Conservation (phyloP, 331 rosid genomes). For the Cydonia oblonga region DNA sequence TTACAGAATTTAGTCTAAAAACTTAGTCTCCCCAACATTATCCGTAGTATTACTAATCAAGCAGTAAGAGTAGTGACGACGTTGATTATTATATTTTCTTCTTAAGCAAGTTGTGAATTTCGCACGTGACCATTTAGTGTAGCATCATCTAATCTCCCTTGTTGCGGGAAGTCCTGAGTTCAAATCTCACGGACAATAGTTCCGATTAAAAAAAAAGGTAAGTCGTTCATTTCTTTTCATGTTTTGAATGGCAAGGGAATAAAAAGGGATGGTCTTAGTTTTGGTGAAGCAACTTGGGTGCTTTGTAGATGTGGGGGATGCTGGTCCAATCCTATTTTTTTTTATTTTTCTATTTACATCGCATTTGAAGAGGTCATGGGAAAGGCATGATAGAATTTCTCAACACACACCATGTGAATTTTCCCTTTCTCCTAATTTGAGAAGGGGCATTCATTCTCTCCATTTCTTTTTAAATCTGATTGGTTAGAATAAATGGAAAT, state of each 20-base stretch:
- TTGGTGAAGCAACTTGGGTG: constrained; percentile 23
- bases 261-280: constrained; percentile 6
- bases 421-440: background rate
- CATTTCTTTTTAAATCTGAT: background rate
- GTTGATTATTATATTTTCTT: background rate
- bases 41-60: too few relatives aligned
- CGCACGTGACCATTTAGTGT: background rate
- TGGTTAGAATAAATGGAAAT: constrained; percentile 7
- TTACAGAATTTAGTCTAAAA: too few relatives aligned
- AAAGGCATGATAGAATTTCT: background rate
- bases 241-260: constrained; percentile 23
- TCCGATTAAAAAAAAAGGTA: background rate
- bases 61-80: too few relatives aligned
- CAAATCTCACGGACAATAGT: background rate
- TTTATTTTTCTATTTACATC: background rate
- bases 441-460: background rate
- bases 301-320: constrained; percentile 8
- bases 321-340: background rate
- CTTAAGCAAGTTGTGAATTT: background rate
- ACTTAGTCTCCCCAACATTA: too few relatives aligned
- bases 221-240: constrained; percentile 12
- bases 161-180: background rate
- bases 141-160: background rate
- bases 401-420: background rate
- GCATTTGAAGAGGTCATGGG: background rate